A percentile compares a stretch with the other conserved stretches of the same genome.
Evolutionary conservation across 1,284 basidiomycete species (phyloP).

Genomic region (Apiotrichum laibachii): DNA sequence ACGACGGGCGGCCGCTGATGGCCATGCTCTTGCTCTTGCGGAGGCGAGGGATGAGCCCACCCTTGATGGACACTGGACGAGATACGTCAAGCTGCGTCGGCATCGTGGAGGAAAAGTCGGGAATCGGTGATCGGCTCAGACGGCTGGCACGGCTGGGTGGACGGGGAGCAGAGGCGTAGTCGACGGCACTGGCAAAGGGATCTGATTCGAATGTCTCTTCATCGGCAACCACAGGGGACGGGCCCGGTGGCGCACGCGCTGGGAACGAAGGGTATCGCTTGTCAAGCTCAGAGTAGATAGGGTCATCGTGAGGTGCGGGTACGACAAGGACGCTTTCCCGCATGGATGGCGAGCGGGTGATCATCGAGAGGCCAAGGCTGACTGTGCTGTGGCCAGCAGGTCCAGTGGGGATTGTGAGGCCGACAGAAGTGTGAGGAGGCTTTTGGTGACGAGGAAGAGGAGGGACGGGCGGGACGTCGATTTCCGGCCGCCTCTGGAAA

Average conservation of each 20-base stretch:
- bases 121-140: conserved; percentile 1
- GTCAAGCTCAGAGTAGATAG: conserved; percentile 1
- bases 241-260: not conserved
- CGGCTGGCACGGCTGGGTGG: not conserved
- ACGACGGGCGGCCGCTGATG: conserved; percentile 1
- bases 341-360: not conserved
- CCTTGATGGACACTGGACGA: conserved; percentile 7
- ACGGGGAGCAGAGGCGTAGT: conserved; percentile 10
- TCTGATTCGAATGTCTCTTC: conserved; percentile 20
- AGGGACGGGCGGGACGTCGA: conserved; percentile 27
- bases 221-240: not conserved
- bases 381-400: not conserved
- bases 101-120: conserved; percentile 3
- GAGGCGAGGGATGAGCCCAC: conserved; percentile 14
- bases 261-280: conserved; percentile 8
- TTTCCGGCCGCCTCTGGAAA: conserved; percentile 11
- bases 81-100: not conserved
- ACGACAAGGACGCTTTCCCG: not conserved
- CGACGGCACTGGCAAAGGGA: conserved; percentile 40
- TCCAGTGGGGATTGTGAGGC: not conserved
- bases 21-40: conserved; percentile 20
- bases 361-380: not conserved
- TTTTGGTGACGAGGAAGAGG: conserved; percentile 15
- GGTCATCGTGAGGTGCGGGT: not conserved
- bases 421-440: not conserved